Conservation (phyloP, 495 filamentous ascomycete species). For the Penicillium angulare region DNA sequence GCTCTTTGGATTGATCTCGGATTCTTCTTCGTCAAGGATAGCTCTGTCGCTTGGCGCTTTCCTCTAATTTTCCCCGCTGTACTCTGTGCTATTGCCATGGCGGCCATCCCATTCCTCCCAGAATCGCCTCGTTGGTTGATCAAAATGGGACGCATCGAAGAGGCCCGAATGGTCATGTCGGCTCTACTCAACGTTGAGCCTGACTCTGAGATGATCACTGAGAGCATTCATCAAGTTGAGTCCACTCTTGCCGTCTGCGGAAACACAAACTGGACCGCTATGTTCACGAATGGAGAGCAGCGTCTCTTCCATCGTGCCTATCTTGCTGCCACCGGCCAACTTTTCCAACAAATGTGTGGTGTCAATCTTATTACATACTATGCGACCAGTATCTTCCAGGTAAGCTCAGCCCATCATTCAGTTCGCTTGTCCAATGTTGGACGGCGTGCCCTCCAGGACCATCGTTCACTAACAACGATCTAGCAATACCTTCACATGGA, state of each 20-base stretch:
- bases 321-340: conserved; percentile 33
- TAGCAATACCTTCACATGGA: conserved; percentile 54
- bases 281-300: conserved; percentile 24
- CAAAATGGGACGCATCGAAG: conserved; percentile 47
- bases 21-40: conserved; percentile 42
- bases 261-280: conserved; percentile 14
- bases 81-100: conserved; percentile 55
- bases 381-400: conserved; percentile 53
- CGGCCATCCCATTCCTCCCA: conserved; percentile 54
- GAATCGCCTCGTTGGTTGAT: conserved; percentile 62
- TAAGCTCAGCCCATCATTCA: neutral
- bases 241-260: conserved; percentile 26
- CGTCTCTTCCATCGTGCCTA: conserved; percentile 24
- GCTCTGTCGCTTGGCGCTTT: conserved; percentile 49
- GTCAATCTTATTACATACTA: conserved; percentile 63
- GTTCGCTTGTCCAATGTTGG: too few relatives aligned
- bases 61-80: conserved; percentile 54
- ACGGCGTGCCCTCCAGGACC: neutral
- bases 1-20: conserved; percentile 46
- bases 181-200: conserved; percentile 25
- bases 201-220: conserved; percentile 22
- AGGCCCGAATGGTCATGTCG: conserved; percentile 42
- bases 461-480: neutral
- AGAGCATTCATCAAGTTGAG: conserved; percentile 33
- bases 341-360: conserved; percentile 56